Evolutionary conservation across 1,284 basidiomycete genomes (phyloP).

Genomic region (Ganoderma resinaceum): DNA sequence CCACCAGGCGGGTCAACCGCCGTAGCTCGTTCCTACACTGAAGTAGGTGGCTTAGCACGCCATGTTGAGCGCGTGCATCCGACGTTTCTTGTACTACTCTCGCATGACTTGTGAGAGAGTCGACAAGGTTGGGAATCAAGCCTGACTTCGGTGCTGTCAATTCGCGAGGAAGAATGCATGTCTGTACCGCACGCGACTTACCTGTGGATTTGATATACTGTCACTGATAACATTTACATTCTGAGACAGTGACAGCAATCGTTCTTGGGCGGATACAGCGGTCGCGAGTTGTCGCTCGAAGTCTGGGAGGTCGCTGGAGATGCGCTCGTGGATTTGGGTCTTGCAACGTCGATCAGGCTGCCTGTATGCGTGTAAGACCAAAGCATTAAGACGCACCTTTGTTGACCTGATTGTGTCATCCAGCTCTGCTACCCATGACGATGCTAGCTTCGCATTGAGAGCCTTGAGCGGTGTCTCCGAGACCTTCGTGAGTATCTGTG

Average conservation of each 20-base stretch:
- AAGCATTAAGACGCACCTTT: constrained; percentile 53
- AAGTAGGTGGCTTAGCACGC: constrained; percentile 60
- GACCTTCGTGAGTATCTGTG: constrained; percentile 70
- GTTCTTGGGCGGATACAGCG: constrained; percentile 68
- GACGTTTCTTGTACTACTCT: constrained; percentile 63
- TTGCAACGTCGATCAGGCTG: constrained; percentile 43
- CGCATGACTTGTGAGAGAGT: constrained; percentile 60
- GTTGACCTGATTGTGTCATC: constrained; percentile 71
- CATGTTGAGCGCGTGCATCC: constrained; percentile 57
- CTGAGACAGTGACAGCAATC: constrained; percentile 55
- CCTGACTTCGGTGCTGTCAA: constrained; percentile 58
- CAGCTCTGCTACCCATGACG: constrained; percentile 74
- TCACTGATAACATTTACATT: constrained; percentile 60
- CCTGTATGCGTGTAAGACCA: neutral
- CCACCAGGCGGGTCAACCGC: constrained; percentile 51
- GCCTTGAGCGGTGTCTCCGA: constrained; percentile 64
- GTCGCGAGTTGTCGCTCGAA: constrained; percentile 71
- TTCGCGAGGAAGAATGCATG: neutral
- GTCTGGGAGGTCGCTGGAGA: constrained; percentile 63
- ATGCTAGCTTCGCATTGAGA: constrained; percentile 63
- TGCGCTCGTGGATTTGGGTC: constrained; percentile 68
- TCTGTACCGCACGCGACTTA: constrained; percentile 39
- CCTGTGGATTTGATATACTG: constrained; percentile 63
- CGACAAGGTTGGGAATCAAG: constrained; percentile 62
- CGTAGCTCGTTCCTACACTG: constrained; percentile 55